Evolutionary conservation across 768 basidiomycete species (phyloP).

Genomic region (Suillus lakei): DNA sequence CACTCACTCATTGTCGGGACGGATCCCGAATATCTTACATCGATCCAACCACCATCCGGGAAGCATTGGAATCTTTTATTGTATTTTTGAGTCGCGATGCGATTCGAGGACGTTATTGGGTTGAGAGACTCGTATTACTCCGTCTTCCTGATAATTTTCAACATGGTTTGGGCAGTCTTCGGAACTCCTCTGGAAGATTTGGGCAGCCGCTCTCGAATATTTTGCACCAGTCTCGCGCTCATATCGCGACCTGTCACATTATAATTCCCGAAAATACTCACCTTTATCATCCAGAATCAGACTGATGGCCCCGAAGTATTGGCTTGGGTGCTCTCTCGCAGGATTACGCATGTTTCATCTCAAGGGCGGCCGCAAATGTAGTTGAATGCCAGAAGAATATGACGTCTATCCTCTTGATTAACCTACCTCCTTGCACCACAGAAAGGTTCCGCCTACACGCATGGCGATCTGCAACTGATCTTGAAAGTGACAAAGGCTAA

Average conservation of each 20-base stretch:
- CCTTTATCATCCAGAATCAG: slow-evolving; percentile 25
- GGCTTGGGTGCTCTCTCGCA: slow-evolving; percentile 19
- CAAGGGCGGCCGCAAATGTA: slow-evolving; percentile 16
- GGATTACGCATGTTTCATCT: slow-evolving; percentile 21
- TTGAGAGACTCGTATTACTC: neutral
- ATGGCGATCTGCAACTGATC: slow-evolving; percentile 21
- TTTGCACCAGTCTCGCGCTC: slow-evolving; percentile 23
- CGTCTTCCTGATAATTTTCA: neutral
- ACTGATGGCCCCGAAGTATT: slow-evolving; percentile 26
- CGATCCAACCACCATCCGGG: neutral
- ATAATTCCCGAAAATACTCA: slow-evolving; percentile 18
- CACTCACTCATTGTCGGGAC: slow-evolving; percentile 25
- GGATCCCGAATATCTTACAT: slow-evolving; percentile 24
- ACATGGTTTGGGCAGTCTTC: neutral
- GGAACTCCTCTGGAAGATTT: neutral
- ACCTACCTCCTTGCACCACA: slow-evolving; percentile 18
- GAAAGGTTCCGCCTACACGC: slow-evolving; percentile 23
- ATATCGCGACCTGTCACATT: slow-evolving; percentile 28
- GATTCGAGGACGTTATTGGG: neutral
- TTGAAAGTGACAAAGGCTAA: slow-evolving; percentile 34
- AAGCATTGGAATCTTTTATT: neutral
- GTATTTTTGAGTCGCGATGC: neutral
- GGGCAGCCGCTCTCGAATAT: slow-evolving; percentile 9
- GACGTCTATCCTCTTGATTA: slow-evolving; percentile 15
- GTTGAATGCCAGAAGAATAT: slow-evolving; percentile 13